Conservation (phyloP, 805 yeast genomes). For the Yarrowia sp. region DNA sequence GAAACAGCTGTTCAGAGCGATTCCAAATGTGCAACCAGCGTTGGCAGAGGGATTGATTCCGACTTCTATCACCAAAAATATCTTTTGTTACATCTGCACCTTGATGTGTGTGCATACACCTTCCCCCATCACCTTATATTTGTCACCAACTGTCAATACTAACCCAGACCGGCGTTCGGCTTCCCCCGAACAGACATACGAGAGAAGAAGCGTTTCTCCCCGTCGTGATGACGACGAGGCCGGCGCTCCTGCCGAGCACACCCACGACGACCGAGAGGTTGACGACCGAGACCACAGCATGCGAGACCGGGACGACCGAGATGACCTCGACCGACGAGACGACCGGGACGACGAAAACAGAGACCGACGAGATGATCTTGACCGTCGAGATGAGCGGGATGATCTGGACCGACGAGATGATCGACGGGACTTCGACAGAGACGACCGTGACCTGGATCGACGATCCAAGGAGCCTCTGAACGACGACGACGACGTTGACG, state of each 20-base stretch:
- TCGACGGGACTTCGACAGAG: slow-evolving; percentile 36
- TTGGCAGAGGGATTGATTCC: too few relatives aligned
- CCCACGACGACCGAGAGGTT: slow-evolving; percentile 25
- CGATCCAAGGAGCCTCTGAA: slow-evolving; percentile 28
- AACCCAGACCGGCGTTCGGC: slow-evolving; percentile 38
- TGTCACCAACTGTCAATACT: not conserved
- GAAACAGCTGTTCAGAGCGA: too few relatives aligned
- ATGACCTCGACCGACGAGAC: slow-evolving; percentile 33
- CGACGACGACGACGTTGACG: slow-evolving; percentile 45
- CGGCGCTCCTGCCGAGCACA: slow-evolving; percentile 19
- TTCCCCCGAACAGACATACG: slow-evolving; percentile 43
- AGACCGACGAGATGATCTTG: slow-evolving; percentile 17
- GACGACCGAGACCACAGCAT: slow-evolving; percentile 14
- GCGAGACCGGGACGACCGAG: slow-evolving; percentile 19
- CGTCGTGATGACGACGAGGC: slow-evolving; percentile 41
- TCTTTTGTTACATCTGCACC: too few relatives aligned
- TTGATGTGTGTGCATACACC: too few relatives aligned
- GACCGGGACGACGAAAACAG: slow-evolving; percentile 12
- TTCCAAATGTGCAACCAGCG: too few relatives aligned
- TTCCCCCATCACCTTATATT: too few relatives aligned
- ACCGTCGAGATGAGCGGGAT: slow-evolving; percentile 47
- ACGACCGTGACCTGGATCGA: slow-evolving; percentile 28
- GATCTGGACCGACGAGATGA: slow-evolving; percentile 31
- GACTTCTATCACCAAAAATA: too few relatives aligned
- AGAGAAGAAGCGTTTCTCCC: slow-evolving; percentile 43